phyloP scores from a whole-genome alignment of 352 stramenopile genomes.

The Phytophthora meadii region DNA sequence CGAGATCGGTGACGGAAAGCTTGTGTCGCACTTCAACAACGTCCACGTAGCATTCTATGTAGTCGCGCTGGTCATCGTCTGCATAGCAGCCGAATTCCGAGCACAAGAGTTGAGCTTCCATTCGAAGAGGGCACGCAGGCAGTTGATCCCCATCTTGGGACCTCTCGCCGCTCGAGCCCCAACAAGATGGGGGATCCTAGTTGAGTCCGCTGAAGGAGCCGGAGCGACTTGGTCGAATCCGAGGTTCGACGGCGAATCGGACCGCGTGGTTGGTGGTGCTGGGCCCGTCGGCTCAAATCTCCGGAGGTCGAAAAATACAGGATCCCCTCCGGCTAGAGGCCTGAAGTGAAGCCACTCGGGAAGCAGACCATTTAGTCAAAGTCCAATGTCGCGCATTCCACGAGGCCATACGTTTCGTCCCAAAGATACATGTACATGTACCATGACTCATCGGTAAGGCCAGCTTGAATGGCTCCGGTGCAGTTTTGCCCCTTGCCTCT shows the following conservation, averaged over 20 bases:
- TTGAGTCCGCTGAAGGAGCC: conserved; percentile 17
- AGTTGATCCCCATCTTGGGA: conserved; percentile 17
- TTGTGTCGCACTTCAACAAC: conserved; percentile 14
- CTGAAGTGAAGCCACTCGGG: conserved; percentile 20
- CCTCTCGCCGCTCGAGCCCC: conserved; percentile 1
- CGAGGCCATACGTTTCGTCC: conserved; percentile 13
- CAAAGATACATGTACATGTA: conserved; percentile 11
- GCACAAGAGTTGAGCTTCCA: conserved; percentile 13
- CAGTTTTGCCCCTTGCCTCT: too few species aligned
- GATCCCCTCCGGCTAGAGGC: conserved; percentile 9
- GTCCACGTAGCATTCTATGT: conserved; percentile 2
- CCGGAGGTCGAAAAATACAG: conserved; percentile 7
- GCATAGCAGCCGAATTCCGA: conserved; percentile 19
- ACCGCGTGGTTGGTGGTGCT: conserved; percentile 10
- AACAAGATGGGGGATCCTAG: conserved; percentile 9
- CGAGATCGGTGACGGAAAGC: conserved; percentile 18
- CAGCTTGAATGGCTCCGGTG: too few species aligned
- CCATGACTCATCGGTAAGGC: conserved; percentile 20
- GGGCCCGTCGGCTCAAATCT: conserved; percentile 19
- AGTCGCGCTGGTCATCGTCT: conserved; percentile 23
- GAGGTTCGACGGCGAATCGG: conserved; percentile 9
- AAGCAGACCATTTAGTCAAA: conserved; percentile 25
- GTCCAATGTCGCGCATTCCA: conserved; percentile 31
- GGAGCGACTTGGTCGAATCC: conserved; percentile 12
- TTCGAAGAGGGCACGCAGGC: conserved; percentile 21